Conservation (phyloP, 1,284 basidiomycete species). For the Trichosporon ovoides region DNA sequence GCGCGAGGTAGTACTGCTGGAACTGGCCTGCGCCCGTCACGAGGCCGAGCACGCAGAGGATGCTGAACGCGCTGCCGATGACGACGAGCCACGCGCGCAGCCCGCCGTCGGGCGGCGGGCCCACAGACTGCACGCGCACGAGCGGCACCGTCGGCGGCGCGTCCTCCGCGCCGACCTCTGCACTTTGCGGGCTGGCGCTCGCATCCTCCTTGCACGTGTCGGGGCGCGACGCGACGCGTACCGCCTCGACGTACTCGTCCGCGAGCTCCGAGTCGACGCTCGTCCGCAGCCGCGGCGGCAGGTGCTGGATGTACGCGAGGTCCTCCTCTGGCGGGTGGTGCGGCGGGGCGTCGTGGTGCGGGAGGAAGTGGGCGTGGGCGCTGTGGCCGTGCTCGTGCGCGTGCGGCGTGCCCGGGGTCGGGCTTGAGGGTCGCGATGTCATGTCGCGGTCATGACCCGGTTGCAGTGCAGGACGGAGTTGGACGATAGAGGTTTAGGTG, state of each 20-base stretch:
- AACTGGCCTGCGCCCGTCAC: constrained; percentile 44
- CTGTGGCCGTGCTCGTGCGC: neutral
- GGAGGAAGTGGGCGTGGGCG: neutral
- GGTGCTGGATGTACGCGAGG: neutral
- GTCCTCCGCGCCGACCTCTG: neutral
- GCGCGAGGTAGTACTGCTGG: constrained; percentile 33
- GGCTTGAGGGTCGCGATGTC: no score
- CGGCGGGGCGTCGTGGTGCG: neutral
- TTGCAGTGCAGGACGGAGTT: no score
- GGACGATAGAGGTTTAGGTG: no score
- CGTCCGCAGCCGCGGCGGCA: neutral
- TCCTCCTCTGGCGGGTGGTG: neutral
- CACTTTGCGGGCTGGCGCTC: no score
- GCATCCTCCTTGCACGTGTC: neutral
- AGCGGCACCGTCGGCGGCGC: neutral
- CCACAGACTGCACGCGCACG: neutral
- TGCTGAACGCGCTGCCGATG: constrained; percentile 2
- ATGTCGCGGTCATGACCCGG: no score
- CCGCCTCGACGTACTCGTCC: neutral
- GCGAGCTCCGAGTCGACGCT: neutral
- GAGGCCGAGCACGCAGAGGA: constrained; percentile 1
- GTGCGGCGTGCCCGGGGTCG: no score
- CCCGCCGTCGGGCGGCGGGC: constrained; percentile 9
- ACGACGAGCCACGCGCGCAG: constrained; percentile 9
- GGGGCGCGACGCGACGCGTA: neutral